Conservation (phyloP, 2,329 filamentous ascomycete species). For the Pseudocercospora musae region DNA sequence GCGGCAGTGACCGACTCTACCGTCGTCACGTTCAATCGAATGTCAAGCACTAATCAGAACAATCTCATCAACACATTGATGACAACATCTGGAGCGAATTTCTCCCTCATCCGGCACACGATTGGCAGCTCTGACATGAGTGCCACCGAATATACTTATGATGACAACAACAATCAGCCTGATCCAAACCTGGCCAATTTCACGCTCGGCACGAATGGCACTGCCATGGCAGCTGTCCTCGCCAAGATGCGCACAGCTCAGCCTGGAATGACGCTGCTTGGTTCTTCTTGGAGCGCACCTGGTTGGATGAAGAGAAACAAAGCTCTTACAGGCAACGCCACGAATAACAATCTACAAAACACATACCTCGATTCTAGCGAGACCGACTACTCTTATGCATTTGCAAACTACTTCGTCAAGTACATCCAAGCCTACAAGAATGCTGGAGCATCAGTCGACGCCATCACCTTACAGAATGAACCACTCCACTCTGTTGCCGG, state of each 20-base stretch:
- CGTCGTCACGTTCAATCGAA: constrained; percentile 16
- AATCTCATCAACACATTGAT: constrained; percentile 16
- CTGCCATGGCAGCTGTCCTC: constrained; percentile 20
- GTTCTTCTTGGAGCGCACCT: constrained; percentile 22
- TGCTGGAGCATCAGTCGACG: constrained; percentile 15
- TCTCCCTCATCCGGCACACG: constrained; percentile 22
- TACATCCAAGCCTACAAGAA: constrained; percentile 21
- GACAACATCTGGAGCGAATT: constrained; percentile 19
- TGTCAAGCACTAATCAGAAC: constrained; percentile 11
- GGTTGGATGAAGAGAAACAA: constrained; percentile 24
- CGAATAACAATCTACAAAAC: constrained; percentile 20
- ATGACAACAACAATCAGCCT: constrained; percentile 17
- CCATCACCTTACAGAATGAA: constrained; percentile 24
- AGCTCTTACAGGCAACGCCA: constrained; percentile 11
- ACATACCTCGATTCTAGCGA: constrained; percentile 14
- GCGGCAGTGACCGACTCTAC: constrained; percentile 24
- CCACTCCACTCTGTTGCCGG: constrained; percentile 11
- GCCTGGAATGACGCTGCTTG: constrained; percentile 16
- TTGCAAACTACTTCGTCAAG: constrained; percentile 24
- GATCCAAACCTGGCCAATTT: constrained; percentile 18
- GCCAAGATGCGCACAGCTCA: constrained; percentile 16
- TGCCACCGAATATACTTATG: constrained; percentile 23
- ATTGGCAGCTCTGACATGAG: constrained; percentile 21
- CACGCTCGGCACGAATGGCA: constrained; percentile 17
- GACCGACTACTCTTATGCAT: constrained; percentile 16